Evolutionary conservation across 2,329 filamentous ascomycete genomes (phyloP).

Genomic region (Claviceps paspali): DNA sequence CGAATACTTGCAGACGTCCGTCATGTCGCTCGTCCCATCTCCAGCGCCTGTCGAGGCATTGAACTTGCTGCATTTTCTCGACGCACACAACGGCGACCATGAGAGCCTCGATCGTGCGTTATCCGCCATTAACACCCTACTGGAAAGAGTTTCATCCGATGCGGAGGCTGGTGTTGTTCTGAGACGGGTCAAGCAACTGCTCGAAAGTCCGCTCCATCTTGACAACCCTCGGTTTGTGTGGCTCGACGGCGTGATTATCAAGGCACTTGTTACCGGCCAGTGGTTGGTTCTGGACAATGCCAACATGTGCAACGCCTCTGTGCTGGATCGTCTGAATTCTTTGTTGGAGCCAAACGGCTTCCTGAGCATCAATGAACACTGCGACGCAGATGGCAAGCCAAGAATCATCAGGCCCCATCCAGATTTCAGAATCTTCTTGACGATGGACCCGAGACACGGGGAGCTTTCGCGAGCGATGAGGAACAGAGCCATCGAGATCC

Average conservation of each 20-base stretch:
- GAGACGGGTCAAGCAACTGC: constrained; percentile 30
- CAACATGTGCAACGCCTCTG: constrained; percentile 88
- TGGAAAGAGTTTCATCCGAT: constrained; percentile 24
- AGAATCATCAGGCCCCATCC: constrained; percentile 68
- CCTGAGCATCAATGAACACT: constrained; percentile 87
- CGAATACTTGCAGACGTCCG: constrained; percentile 33
- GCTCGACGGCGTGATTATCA: constrained; percentile 84
- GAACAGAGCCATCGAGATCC: constrained; percentile 86
- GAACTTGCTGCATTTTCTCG: constrained; percentile 35
- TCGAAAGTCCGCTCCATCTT: constrained; percentile 38
- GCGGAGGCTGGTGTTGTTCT: constrained; percentile 33
- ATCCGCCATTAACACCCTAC: constrained; percentile 23
- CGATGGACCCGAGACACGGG: constrained; percentile 80
- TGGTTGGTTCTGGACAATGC: constrained; percentile 97
- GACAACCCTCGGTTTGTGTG: constrained; percentile 81
- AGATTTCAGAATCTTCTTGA: constrained; percentile 84
- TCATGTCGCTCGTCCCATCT: constrained; percentile 32
- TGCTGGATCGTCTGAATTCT: constrained; percentile 87
- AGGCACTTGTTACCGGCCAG: constrained; percentile 69
- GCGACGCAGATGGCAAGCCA: constrained; percentile 64
- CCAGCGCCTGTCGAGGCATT: constrained; percentile 31
- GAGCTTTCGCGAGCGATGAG: constrained; percentile 94
- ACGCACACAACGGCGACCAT: constrained; percentile 23
- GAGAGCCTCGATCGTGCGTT: constrained; percentile 23
- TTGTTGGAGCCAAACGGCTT: constrained; percentile 80